Percentiles rank a stretch among this genome's conserved stretches.
phyloP scores from a whole-genome alignment of 2,329 filamentous ascomycete species.

The Colletotrichum orchidophilum region DNA sequence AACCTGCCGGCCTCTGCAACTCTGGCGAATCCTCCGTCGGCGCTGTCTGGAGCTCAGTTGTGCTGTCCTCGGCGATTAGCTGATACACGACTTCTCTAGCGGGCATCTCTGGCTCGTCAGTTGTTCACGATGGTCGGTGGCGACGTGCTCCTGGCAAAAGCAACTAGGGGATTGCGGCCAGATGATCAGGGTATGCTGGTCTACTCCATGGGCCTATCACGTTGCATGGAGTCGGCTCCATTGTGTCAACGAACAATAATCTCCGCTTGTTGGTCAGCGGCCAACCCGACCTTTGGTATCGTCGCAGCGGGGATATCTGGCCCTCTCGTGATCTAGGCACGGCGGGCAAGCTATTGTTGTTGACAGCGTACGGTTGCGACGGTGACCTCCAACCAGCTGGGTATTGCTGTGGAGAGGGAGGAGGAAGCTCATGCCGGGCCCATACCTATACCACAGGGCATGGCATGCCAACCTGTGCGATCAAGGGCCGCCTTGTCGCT shows the following conservation, averaged over 20 bases:
- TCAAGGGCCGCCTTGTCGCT: slow-evolving; percentile 3
- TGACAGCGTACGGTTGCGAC: slow-evolving; percentile 1
- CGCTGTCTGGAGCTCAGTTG: neutral
- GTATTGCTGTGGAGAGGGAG: neutral
- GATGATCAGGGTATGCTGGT: slow-evolving; percentile 5
- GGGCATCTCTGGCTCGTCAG: neutral
- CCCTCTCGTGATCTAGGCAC: slow-evolving; percentile 16
- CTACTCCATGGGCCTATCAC: slow-evolving; percentile 3
- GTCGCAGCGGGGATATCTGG: slow-evolving; percentile 1
- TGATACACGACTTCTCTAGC: neutral
- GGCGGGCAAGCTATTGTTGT: neutral
- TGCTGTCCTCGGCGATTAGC: slow-evolving; percentile 7
- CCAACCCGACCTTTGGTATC: slow-evolving; percentile 12
- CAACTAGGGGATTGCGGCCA: slow-evolving; percentile 3
- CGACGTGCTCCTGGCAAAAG: slow-evolving; percentile 15
- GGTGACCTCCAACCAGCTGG: slow-evolving; percentile 9
- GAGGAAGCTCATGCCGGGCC: neutral
- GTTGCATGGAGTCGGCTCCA: neutral
- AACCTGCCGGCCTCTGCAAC: neutral
- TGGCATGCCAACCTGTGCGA: slow-evolving; percentile 4
- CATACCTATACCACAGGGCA: neutral
- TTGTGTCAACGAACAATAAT: neutral
- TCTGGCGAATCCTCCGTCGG: neutral
- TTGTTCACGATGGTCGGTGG: slow-evolving; percentile 8
- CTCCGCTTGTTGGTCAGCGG: slow-evolving; percentile 1